Evolutionary conservation across 306 rosid species (phyloP).

Genomic region (Sicyos edulis): DNA sequence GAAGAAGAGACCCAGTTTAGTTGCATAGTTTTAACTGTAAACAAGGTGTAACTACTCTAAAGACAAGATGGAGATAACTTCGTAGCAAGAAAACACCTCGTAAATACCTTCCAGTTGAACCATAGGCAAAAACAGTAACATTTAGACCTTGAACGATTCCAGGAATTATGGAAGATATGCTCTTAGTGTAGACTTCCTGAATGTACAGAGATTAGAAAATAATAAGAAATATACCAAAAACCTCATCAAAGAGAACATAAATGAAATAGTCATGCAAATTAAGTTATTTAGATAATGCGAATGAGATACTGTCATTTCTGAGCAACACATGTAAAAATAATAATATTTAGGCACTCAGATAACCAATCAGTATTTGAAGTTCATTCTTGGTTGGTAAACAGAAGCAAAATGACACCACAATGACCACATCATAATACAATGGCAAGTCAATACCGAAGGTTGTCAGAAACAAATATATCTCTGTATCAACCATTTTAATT

Average conservation of each 20-base stretch:
- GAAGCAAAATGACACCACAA: neutral
- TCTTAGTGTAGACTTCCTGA: slow-evolving; percentile 47
- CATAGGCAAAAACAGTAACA: slow-evolving; percentile 58
- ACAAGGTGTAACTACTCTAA: slow-evolving; percentile 5
- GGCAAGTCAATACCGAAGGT: neutral
- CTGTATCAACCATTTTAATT: neutral
- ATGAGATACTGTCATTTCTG: neutral
- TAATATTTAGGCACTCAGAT: neutral
- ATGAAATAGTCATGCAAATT: neutral
- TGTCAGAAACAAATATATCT: slow-evolving; percentile 8
- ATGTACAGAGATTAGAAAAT: neutral
- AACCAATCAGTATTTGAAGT: neutral
- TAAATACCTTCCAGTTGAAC: slow-evolving; percentile 60
- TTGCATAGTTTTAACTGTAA: slow-evolving; percentile 8
- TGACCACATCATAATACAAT: neutral
- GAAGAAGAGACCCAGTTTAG: neutral
- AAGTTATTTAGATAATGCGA: neutral
- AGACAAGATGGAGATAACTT: slow-evolving; percentile 5
- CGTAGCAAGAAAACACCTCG: neutral
- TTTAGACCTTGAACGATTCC: slow-evolving; percentile 60
- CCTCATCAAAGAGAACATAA: neutral
- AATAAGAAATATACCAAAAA: neutral
- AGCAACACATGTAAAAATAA: neutral
- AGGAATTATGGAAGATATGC: slow-evolving; percentile 44
- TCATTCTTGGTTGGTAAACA: neutral